These are phyloP conservation scores for Spiraea crenata DNA, from an alignment of 331 rosid species.

Conservation along the genomic window DNA sequence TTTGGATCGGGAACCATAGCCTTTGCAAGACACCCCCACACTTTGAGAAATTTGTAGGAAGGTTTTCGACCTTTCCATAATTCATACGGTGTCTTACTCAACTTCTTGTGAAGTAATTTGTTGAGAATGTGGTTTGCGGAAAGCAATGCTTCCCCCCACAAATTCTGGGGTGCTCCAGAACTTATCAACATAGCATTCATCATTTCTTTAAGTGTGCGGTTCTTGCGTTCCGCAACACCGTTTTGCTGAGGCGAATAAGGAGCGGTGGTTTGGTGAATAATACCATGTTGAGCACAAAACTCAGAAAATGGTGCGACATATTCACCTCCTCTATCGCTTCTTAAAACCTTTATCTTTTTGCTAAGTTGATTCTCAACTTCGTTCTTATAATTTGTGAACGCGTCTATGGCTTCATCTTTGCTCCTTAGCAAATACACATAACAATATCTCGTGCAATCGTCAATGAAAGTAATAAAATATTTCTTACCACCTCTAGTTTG, in stretches of 20 bases:
- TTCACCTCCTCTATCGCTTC: neutral
- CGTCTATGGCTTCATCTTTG: neutral
- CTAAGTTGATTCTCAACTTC: conserved; percentile 19
- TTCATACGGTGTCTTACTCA: neutral
- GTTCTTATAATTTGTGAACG: neutral
- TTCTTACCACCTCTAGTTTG: neutral
- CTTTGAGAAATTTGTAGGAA: neutral
- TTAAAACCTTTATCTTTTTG: conserved; percentile 1
- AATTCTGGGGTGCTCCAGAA: neutral
- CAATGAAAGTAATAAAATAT: neutral
- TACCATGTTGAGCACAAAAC: neutral
- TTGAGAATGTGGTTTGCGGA: neutral
- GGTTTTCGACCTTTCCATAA: neutral
- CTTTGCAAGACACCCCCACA: neutral
- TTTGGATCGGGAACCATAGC: neutral
- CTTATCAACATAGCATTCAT: neutral
- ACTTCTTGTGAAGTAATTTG: neutral
- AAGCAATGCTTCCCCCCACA: neutral
- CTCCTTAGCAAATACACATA: neutral
- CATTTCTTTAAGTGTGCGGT: neutral
- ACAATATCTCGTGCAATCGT: neutral
- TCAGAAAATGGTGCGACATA: neutral
- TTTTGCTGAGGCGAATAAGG: neutral
- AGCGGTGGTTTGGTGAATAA: neutral
- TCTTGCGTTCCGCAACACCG: neutral